Evolutionary conservation across 2,329 filamentous ascomycete species (phyloP).

Genomic region (Dothideomycetidae sp.): DNA sequence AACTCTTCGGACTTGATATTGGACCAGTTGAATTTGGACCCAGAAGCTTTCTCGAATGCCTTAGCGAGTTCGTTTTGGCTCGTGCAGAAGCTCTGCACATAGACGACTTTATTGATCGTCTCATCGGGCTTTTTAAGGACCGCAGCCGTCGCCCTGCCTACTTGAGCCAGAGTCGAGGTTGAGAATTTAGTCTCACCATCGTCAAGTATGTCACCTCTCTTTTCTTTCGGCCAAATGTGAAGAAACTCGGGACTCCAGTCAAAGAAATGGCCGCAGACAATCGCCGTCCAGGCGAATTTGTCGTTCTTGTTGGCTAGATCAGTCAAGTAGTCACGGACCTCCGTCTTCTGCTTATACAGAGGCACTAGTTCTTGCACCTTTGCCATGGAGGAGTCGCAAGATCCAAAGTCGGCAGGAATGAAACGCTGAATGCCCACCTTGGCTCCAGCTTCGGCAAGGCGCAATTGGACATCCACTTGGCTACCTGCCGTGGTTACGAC

Average conservation of each 20-base stretch:
- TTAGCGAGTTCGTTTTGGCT: slow-evolving; percentile 44
- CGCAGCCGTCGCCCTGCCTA: slow-evolving; percentile 39
- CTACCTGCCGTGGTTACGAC: slow-evolving; percentile 33
- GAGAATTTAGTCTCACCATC: slow-evolving; percentile 40
- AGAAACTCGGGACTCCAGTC: slow-evolving; percentile 44
- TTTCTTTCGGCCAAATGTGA: slow-evolving; percentile 36
- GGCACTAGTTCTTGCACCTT: slow-evolving; percentile 31
- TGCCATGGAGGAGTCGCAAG: slow-evolving; percentile 26
- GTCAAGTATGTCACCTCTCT: slow-evolving; percentile 42
- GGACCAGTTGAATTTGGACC: slow-evolving; percentile 37
- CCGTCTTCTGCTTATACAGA: slow-evolving; percentile 37
- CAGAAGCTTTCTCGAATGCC: slow-evolving; percentile 39
- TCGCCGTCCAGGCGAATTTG: slow-evolving; percentile 43
- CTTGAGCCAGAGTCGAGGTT: slow-evolving; percentile 35
- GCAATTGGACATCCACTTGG: slow-evolving; percentile 32
- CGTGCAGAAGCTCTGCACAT: slow-evolving; percentile 42
- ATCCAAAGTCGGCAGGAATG: slow-evolving; percentile 46
- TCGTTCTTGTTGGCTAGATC: slow-evolving; percentile 25
- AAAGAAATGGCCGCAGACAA: slow-evolving; percentile 47
- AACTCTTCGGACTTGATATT: slow-evolving; percentile 23
- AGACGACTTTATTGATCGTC: slow-evolving; percentile 45
- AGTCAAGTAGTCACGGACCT: slow-evolving; percentile 39
- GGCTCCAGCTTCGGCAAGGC: slow-evolving; percentile 44
- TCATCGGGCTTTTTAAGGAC: slow-evolving; percentile 36
- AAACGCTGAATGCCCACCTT: slow-evolving; percentile 47